Conservation (phyloP, 352 stramenopile species). For the Phytophthora sansomeana region DNA sequence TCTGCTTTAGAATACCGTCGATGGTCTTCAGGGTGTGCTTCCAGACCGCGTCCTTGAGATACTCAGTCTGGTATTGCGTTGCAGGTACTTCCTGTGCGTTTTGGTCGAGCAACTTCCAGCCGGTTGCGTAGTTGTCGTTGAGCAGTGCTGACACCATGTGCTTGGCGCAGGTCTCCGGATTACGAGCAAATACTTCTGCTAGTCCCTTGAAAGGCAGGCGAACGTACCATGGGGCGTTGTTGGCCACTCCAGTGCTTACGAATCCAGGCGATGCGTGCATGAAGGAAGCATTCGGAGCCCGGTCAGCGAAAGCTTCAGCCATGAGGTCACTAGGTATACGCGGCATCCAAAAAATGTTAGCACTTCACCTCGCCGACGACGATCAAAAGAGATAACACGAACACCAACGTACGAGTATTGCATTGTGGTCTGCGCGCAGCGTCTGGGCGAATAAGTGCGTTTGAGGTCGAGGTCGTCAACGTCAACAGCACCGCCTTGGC, state of each 20-base stretch:
- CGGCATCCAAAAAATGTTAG: no score
- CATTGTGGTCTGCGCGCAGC: conserved; percentile 25
- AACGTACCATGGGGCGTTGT: conserved; percentile 18
- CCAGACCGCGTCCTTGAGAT: conserved; percentile 33
- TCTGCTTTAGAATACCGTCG: conserved; percentile 24
- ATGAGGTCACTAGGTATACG: conserved; percentile 41
- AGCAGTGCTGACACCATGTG: conserved; percentile 29
- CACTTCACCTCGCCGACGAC: no score
- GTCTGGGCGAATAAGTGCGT: conserved; percentile 18
- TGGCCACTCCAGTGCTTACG: conserved; percentile 21
- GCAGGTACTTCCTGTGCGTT: conserved; percentile 17
- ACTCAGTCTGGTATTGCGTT: conserved; percentile 33
- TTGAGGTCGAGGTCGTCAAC: conserved; percentile 38
- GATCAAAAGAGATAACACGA: no score
- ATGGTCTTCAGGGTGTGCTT: conserved; percentile 26
- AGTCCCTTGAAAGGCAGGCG: conserved; percentile 9
- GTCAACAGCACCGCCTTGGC: conserved; percentile 19
- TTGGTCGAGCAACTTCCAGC: conserved; percentile 32
- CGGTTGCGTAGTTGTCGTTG: conserved; percentile 25
- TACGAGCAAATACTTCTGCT: conserved; percentile 14
- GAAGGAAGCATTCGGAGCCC: conserved; percentile 27
- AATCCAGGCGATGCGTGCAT: conserved; percentile 30
- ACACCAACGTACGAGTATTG: conserved; percentile 34
- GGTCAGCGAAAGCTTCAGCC: conserved; percentile 28
- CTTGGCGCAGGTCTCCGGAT: conserved; percentile 24